phyloP scores from a whole-genome alignment of 2,329 filamentous ascomycete species.

The Trichoderma sp. region DNA sequence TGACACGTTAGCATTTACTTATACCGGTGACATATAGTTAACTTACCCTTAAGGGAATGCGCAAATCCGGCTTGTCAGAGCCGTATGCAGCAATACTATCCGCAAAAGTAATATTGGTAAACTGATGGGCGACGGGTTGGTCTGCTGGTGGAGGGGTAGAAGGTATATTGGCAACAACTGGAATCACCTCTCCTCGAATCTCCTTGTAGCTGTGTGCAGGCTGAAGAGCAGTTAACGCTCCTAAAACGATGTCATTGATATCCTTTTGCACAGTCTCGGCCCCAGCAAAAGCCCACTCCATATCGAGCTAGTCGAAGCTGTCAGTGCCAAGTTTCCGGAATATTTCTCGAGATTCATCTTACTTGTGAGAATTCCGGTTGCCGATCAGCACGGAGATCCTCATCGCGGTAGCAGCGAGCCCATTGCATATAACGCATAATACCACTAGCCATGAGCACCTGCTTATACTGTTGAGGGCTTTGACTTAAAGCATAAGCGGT shows the following conservation, averaged over 20 bases:
- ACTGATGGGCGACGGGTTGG: slow-evolving; percentile 30
- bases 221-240: slow-evolving; percentile 28
- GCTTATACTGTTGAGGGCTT: slow-evolving; percentile 97
- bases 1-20: slow-evolving; percentile 20
- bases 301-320: slow-evolving; percentile 61
- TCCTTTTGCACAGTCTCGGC: slow-evolving; percentile 39
- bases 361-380: slow-evolving; percentile 97
- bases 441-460: slow-evolving; percentile 91
- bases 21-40: neutral
- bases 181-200: slow-evolving; percentile 40
- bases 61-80: slow-evolving; percentile 87
- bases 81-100: slow-evolving; percentile 73
- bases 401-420: slow-evolving; percentile 91
- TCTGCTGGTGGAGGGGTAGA: slow-evolving; percentile 11
- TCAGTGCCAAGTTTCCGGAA: neutral
- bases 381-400: slow-evolving; percentile 85
- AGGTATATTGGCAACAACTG: slow-evolving; percentile 30
- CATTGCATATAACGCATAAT: slow-evolving; percentile 84
- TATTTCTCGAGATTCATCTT: neutral
- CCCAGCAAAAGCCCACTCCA: slow-evolving; percentile 86
- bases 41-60: slow-evolving; percentile 64
- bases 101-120: slow-evolving; percentile 37
- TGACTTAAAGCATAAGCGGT: slow-evolving; percentile 88
- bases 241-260: slow-evolving; percentile 36
- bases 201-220: slow-evolving; percentile 60